Percentiles rank a stretch among this genome's conserved stretches.
Evolutionary conservation across 2,329 filamentous ascomycete species (phyloP).

Genomic region (Coniochaeta prunicola): DNA sequence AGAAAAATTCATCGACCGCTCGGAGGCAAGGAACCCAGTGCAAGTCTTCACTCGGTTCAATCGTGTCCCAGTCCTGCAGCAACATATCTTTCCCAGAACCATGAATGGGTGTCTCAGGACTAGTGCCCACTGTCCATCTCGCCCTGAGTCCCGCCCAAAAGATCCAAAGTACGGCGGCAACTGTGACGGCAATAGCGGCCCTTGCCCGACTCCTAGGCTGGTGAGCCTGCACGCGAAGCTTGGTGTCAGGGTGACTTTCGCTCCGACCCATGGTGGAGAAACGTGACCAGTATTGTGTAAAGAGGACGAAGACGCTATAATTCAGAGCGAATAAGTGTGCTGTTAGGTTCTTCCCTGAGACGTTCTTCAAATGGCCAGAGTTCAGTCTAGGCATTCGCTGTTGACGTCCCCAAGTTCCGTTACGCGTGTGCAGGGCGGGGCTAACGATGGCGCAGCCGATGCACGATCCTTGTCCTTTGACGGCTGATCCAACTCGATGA

Average conservation of each 20-base stretch:
- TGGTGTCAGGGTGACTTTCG: neutral
- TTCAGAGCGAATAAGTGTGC: neutral
- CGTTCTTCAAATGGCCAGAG: neutral
- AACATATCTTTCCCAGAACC: neutral
- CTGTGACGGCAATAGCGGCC: neutral
- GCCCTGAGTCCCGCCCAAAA: neutral
- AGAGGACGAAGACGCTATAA: neutral
- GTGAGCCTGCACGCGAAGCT: neutral
- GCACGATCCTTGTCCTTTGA: neutral
- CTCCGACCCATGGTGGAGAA: neutral
- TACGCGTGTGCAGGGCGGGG: neutral
- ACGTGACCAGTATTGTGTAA: neutral
- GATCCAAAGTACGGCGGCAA: neutral
- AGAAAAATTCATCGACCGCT: conserved; percentile 20
- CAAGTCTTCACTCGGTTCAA: conserved; percentile 35
- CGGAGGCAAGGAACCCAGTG: conserved; percentile 34
- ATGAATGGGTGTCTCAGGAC: neutral
- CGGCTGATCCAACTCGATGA: neutral
- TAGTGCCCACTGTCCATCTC: neutral
- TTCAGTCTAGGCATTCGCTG: neutral
- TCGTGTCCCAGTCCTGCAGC: conserved; percentile 20
- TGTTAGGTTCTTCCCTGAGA: neutral
- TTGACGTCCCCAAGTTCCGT: neutral
- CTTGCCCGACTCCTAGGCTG: neutral
- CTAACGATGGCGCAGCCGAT: neutral